Conservation (phyloP, 768 basidiomycete species). For the Gyrodon lividus region DNA sequence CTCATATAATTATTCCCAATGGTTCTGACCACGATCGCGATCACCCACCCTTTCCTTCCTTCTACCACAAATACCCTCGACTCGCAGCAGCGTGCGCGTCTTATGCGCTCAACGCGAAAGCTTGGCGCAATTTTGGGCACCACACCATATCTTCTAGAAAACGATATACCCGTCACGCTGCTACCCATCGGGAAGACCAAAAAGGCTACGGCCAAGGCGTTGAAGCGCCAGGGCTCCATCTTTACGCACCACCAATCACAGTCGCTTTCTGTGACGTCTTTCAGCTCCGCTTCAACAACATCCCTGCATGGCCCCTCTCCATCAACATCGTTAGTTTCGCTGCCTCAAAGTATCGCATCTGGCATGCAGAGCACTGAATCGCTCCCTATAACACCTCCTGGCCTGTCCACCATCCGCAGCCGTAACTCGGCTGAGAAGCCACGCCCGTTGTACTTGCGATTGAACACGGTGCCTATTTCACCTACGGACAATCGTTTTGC, state of each 20-base stretch:
- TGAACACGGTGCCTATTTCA: conserved; percentile 17
- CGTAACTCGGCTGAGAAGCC: conserved; percentile 12
- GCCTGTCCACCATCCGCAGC: conserved; percentile 16
- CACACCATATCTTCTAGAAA: conserved; percentile 36
- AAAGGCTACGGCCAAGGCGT: conserved; percentile 12
- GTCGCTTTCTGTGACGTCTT: conserved; percentile 22
- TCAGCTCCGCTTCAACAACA: conserved; percentile 9
- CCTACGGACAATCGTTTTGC: conserved; percentile 9
- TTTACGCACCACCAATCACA: conserved; percentile 23
- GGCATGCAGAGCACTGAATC: conserved; percentile 11
- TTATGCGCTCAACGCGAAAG: conserved; percentile 38
- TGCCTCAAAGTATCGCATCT: conserved; percentile 5
- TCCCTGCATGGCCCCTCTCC: conserved; percentile 14
- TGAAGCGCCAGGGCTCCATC: conserved; percentile 34
- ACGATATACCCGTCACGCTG: conserved; percentile 15
- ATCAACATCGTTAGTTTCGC: conserved; percentile 18
- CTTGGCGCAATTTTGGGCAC: conserved; percentile 36
- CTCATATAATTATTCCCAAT: conserved; percentile 11
- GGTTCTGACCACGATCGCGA: conserved; percentile 19
- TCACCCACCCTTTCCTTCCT: conserved; percentile 24
- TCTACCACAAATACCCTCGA: conserved; percentile 36
- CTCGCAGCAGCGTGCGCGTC: conserved; percentile 32
- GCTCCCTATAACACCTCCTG: conserved; percentile 14
- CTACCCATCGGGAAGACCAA: conserved; percentile 22
- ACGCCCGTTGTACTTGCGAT: conserved; percentile 22